Evolutionary conservation across 768 basidiomycete genomes (phyloP).

Genomic region (Pleurotus tuber-regium): DNA sequence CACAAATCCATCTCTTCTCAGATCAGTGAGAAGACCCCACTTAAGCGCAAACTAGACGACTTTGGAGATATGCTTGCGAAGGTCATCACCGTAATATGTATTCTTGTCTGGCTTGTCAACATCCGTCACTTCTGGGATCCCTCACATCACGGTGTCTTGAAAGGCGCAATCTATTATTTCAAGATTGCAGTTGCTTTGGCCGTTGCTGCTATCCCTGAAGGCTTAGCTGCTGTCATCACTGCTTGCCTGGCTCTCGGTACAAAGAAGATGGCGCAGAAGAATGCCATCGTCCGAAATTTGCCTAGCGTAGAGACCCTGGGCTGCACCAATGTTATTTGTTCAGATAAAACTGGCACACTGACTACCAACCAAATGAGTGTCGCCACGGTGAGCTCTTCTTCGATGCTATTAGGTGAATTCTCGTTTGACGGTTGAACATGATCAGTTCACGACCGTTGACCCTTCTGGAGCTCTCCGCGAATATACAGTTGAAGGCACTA

Average conservation of each 20-base stretch:
- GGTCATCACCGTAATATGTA: constrained; percentile 94
- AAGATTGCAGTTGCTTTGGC: constrained; percentile 98
- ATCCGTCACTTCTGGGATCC: constrained; percentile 96
- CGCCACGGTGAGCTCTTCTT: constrained; percentile 52
- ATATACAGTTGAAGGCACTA: constrained; percentile 86
- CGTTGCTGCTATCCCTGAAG: constrained; percentile 99
- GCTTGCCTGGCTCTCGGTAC: constrained; percentile 95
- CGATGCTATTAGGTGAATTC: neutral
- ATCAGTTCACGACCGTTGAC: constrained; percentile 76
- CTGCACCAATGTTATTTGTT: constrained; percentile 98
- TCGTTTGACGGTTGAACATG: constrained; percentile 8
- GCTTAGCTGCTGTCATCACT: constrained; percentile 97
- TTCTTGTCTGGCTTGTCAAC: constrained; percentile 98
- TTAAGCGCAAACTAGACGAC: constrained; percentile 97
- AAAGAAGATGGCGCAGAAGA: constrained; percentile 99
- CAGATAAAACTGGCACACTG: constrained; percentile 96
- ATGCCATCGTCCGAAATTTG: constrained; percentile 94
- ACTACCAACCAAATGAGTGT: constrained; percentile 99
- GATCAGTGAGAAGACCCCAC: constrained; percentile 92
- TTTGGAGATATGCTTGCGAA: constrained; percentile 98
- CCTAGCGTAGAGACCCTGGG: constrained; percentile 97
- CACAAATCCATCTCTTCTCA: constrained; percentile 94
- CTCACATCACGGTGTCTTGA: constrained; percentile 83
- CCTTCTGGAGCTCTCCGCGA: constrained; percentile 52
- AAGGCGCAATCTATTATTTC: constrained; percentile 98